phyloP scores from a whole-genome alignment of 495 filamentous ascomycete species.

The Corynascus novoguineensis region DNA sequence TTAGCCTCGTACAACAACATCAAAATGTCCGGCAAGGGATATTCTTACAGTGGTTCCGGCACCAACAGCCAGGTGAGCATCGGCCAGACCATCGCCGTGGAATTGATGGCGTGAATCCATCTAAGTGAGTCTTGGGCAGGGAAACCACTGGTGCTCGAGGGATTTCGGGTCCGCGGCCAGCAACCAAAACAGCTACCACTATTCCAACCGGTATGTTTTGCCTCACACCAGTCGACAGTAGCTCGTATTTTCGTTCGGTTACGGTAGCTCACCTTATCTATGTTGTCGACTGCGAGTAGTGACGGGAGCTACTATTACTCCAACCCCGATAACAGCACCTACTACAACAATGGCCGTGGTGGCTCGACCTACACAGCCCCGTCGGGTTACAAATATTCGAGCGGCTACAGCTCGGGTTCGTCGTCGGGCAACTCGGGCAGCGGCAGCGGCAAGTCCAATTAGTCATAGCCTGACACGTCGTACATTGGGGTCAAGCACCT shows the following conservation, averaged over 20 bases:
- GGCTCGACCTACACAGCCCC: conserved; percentile 40
- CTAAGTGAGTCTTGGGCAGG: conserved; percentile 23
- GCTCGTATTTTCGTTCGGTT: neutral
- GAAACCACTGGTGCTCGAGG: conserved; percentile 52
- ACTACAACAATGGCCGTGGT: conserved; percentile 43
- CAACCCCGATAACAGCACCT: conserved; percentile 48
- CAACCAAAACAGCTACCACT: conserved; percentile 51
- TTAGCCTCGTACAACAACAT: conserved; percentile 15
- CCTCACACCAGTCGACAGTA: neutral
- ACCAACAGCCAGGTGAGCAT: conserved; percentile 38
- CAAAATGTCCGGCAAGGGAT: conserved; percentile 34
- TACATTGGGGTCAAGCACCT: too few species aligned
- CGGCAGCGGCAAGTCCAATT: neutral
- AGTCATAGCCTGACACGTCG: neutral
- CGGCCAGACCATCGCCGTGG: too few species aligned
- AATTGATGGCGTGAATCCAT: too few species aligned
- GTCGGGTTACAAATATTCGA: conserved; percentile 25
- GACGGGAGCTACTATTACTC: conserved; percentile 58
- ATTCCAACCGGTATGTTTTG: conserved; percentile 41
- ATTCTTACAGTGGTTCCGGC: conserved; percentile 38
- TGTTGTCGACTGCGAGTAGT: conserved; percentile 27
- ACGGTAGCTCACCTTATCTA: neutral
- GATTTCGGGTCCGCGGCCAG: conserved; percentile 37
- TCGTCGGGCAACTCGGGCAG: conserved; percentile 7
- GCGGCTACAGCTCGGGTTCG: conserved; percentile 20